Percentiles rank a stretch among this genome's conserved stretches.
Evolutionary conservation across 169 alveolate genomes (phyloP).

Genomic region (Sarcocystis neurona): DNA sequence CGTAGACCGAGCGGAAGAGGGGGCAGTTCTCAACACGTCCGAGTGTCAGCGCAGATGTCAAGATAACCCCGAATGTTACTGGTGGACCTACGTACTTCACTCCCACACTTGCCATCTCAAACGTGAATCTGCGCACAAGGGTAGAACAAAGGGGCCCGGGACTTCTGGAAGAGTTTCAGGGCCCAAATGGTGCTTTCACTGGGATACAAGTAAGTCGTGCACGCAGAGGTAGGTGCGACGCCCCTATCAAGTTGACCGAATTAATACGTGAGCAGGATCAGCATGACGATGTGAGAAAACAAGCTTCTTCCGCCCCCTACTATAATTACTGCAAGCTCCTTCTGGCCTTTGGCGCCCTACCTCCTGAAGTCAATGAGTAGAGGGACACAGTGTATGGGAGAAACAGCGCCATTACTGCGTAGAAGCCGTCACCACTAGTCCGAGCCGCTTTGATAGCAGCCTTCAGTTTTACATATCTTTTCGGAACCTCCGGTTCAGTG

Average conservation of each 20-base stretch:
- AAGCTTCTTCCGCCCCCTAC: background rate
- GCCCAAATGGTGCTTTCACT: background rate
- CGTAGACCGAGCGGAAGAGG: conserved; percentile 22
- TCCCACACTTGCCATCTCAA: conserved; percentile 38
- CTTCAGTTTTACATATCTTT: background rate
- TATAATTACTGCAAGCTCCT: background rate
- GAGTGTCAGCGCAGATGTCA: conserved; percentile 13
- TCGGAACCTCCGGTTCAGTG: too few species aligned
- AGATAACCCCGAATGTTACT: conserved; percentile 3
- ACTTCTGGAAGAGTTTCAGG: background rate
- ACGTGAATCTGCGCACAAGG: conserved; percentile 7
- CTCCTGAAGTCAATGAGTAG: too few species aligned
- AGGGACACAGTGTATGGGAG: background rate
- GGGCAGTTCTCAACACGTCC: background rate
- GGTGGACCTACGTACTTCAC: conserved; percentile 19
- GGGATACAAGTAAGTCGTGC: background rate
- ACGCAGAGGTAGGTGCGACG: background rate
- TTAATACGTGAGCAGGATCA: background rate
- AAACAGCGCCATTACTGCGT: background rate
- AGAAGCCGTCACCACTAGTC: background rate
- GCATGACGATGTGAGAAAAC: background rate
- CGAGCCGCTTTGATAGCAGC: background rate
- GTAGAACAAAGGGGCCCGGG: background rate
- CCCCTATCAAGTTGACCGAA: background rate
- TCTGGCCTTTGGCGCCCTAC: background rate